These are phyloP conservation scores for Lycium barbarum DNA, from an alignment of 257 asterid species.

Conservation along the genomic window DNA sequence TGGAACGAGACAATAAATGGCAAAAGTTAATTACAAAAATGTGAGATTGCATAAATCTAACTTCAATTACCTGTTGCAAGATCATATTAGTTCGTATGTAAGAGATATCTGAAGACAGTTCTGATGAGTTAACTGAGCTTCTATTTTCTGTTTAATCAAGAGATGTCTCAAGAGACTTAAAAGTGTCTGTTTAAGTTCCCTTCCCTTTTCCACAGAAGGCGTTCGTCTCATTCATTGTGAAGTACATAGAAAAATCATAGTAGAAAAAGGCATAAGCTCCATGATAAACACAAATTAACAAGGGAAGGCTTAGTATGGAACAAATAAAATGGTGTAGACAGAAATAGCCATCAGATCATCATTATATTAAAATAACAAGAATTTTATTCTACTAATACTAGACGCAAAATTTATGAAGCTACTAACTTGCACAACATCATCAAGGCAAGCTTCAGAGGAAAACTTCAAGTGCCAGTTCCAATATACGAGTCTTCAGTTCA, in stretches of 20 bases:
- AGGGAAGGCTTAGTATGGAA: not conserved
- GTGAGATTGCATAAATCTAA: not conserved
- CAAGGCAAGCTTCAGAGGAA: not conserved
- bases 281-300: not conserved
- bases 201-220: too few relatives aligned
- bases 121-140: too few relatives aligned
- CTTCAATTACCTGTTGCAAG: not conserved
- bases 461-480: slow-evolving; percentile 12
- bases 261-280: not conserved
- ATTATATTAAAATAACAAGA: not conserved
- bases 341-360: slow-evolving; percentile 7
- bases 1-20: too few relatives aligned
- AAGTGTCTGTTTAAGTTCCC: too few relatives aligned
- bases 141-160: too few relatives aligned
- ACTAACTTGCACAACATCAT: not conserved
- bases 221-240: too few relatives aligned
- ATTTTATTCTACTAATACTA: too few relatives aligned
- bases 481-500: slow-evolving; percentile 17
- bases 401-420: not conserved
- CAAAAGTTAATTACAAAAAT: not conserved
- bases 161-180: too few relatives aligned
- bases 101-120: too few relatives aligned
- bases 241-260: too few relatives aligned
- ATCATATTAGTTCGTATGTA: too few relatives aligned
- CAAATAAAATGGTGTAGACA: not conserved